Percentiles rank a stretch among this genome's conserved stretches.
These are phyloP conservation scores for Colletotrichum liriopes DNA, from an alignment of 2,329 filamentous ascomycete species.

Conservation along the genomic window DNA sequence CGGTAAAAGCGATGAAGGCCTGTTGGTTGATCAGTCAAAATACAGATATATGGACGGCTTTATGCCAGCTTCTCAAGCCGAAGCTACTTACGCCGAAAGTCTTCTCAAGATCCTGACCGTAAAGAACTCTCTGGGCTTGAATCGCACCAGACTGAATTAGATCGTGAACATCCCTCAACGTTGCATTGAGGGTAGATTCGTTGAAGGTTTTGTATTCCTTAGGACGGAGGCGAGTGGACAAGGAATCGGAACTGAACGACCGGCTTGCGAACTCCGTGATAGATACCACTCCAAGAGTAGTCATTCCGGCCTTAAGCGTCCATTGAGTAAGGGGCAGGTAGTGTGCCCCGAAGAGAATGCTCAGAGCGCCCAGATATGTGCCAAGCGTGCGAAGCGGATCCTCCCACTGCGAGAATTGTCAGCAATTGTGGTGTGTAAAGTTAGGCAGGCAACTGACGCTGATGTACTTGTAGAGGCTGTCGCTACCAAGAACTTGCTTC, in stretches of 20 bases:
- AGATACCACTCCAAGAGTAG: conserved; percentile 27
- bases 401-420: conserved; percentile 18
- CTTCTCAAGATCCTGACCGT: conserved; percentile 24
- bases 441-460: not conserved
- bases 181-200: conserved; percentile 27
- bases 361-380: conserved; percentile 15
- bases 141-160: conserved; percentile 23
- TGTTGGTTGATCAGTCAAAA: not conserved
- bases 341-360: conserved; percentile 22
- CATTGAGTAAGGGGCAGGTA: conserved; percentile 27
- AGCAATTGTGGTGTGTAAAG: not conserved
- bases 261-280: conserved; percentile 30
- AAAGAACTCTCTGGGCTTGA: conserved; percentile 13
- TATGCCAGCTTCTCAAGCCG: not conserved
- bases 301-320: conserved; percentile 23
- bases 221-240: conserved; percentile 27
- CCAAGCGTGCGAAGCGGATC: conserved; percentile 31
- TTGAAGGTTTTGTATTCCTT: conserved; percentile 6
- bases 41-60: not conserved
- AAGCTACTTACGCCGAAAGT: conserved; percentile 22
- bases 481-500: conserved; percentile 20
- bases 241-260: conserved; percentile 10
- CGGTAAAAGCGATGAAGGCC: conserved; percentile 12
- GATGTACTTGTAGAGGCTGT: conserved; percentile 38
- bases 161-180: conserved; percentile 30